Percentiles rank a stretch among this genome's conserved stretches.
phyloP scores from a whole-genome alignment of 805 yeast genomes.

The Saccharomycopsis schoenii region DNA sequence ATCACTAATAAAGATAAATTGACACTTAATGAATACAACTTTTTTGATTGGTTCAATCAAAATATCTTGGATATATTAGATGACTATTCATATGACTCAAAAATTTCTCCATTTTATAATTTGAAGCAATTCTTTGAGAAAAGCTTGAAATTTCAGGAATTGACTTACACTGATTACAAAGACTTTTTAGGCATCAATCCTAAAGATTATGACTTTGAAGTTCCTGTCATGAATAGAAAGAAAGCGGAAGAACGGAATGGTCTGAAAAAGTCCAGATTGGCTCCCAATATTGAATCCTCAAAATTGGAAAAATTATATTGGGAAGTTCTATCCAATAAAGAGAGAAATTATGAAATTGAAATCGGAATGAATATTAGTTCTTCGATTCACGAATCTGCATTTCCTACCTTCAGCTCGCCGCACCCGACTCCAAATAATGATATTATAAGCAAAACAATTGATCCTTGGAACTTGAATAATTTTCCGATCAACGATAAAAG shows the following conservation, averaged over 20 bases:
- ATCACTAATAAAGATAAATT: slow-evolving; percentile 27
- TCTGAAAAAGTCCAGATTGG: not conserved
- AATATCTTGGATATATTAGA: slow-evolving; percentile 28
- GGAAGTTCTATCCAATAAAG: slow-evolving; percentile 27
- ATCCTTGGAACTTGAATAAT: slow-evolving; percentile 53
- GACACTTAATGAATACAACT: slow-evolving; percentile 33
- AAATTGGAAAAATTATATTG: slow-evolving; percentile 36
- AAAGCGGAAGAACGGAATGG: not conserved
- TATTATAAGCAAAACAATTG: slow-evolving; percentile 5
- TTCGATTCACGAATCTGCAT: slow-evolving; percentile 33
- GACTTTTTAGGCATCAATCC: slow-evolving; percentile 8
- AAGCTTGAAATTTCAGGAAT: slow-evolving; percentile 32
- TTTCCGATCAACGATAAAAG: slow-evolving; percentile 42
- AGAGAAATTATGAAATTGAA: slow-evolving; percentile 28
- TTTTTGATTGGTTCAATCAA: slow-evolving; percentile 35
- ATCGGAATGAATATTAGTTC: slow-evolving; percentile 27
- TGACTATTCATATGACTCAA: slow-evolving; percentile 28
- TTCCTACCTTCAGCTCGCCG: slow-evolving; percentile 20
- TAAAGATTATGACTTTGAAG: slow-evolving; percentile 5
- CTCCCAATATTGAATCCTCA: slow-evolving; percentile 12
- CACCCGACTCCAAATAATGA: slow-evolving; percentile 10
- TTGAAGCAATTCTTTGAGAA: slow-evolving; percentile 51
- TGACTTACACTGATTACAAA: slow-evolving; percentile 10
- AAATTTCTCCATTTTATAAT: slow-evolving; percentile 41
- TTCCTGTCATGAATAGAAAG: not conserved